phyloP scores from a whole-genome alignment of 2,329 filamentous ascomycete genomes.

The Alternaria conjuncta region DNA sequence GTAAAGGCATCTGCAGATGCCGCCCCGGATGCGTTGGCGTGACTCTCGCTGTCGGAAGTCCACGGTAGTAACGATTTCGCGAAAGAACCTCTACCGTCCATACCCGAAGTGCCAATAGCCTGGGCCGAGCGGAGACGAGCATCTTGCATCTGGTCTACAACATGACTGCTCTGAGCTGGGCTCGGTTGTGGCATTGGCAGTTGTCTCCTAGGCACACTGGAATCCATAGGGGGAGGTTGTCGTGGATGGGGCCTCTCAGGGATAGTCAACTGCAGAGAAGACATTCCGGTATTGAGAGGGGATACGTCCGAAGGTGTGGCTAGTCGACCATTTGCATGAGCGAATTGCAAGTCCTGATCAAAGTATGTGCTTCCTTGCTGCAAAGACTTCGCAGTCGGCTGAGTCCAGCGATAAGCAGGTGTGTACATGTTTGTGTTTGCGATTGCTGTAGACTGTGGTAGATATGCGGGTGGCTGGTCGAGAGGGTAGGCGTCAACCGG shows the following conservation, averaged over 20 bases:
- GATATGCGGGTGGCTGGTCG: constrained; percentile 27
- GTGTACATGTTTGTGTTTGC: constrained; percentile 19
- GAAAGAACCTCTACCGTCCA: constrained; percentile 16
- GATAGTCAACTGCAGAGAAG: constrained; percentile 35
- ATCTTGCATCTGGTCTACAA: constrained; percentile 41
- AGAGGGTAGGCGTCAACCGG: constrained; percentile 36
- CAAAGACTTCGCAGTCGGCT: constrained; percentile 15
- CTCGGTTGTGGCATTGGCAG: constrained; percentile 43
- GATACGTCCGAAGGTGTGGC: constrained; percentile 28
- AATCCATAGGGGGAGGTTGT: constrained; percentile 19
- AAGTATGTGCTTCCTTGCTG: constrained; percentile 23
- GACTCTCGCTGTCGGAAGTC: constrained; percentile 17
- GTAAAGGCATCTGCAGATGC: constrained; percentile 13
- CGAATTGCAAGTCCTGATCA: constrained; percentile 33
- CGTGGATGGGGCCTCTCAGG: constrained; percentile 32
- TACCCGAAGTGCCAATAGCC: constrained; percentile 16
- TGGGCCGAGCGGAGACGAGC: constrained; percentile 37
- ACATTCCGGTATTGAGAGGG: constrained; percentile 35
- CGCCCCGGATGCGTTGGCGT: constrained; percentile 16
- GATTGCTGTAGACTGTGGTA: constrained; percentile 22
- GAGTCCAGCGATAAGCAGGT: constrained; percentile 28
- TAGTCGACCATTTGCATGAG: constrained; percentile 16
- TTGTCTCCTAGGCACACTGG: constrained; percentile 31
- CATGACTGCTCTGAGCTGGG: constrained; percentile 29
- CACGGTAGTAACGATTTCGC: constrained; percentile 32